phyloP scores from a whole-genome alignment of 2,329 filamentous ascomycete species.

The Colletotrichum sp. region DNA sequence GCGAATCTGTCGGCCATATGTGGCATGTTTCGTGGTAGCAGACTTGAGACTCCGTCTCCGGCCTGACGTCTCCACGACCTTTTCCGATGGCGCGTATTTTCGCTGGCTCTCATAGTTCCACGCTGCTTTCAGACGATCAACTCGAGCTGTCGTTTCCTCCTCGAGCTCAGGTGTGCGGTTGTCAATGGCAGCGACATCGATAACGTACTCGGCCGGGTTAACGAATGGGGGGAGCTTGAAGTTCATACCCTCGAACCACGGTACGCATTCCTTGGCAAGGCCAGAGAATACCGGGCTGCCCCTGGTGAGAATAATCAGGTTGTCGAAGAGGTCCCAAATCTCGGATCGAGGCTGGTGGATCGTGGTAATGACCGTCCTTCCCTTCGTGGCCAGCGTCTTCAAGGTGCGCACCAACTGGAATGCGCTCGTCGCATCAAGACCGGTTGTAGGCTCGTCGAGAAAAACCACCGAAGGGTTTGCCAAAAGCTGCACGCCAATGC shows the following conservation, averaged over 20 bases:
- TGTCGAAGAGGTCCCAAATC: conserved; percentile 80
- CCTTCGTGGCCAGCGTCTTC: conserved; percentile 69
- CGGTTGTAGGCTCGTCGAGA: conserved; percentile 80
- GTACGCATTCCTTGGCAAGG: conserved; percentile 56
- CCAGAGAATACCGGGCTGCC: conserved; percentile 75
- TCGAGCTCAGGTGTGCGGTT: conserved; percentile 72
- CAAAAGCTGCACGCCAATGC: conserved; percentile 79
- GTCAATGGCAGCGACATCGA: conserved; percentile 77
- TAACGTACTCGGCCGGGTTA: conserved; percentile 78
- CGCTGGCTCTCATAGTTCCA: conserved; percentile 49
- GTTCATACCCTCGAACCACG: conserved; percentile 67
- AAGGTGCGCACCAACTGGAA: conserved; percentile 75
- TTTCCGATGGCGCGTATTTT: conserved; percentile 25
- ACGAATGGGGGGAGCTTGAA: conserved; percentile 71
- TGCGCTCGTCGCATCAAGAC: conserved; percentile 77
- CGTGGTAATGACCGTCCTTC: conserved; percentile 73
- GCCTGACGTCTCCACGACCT: conserved; percentile 12
- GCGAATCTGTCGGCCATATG: conserved; percentile 64
- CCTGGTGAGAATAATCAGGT: conserved; percentile 69
- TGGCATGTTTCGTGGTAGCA: conserved; percentile 48
- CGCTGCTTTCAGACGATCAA: conserved; percentile 62
- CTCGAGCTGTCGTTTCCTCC: conserved; percentile 58
- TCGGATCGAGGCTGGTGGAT: conserved; percentile 81
- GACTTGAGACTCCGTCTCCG: neutral
- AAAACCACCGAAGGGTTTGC: conserved; percentile 80